Evolutionary conservation across 1,284 basidiomycete species (phyloP), one percentile per base, ranked within the genome.

Genomic region (Cutaneotrichosporon cavernicola): DNA sequence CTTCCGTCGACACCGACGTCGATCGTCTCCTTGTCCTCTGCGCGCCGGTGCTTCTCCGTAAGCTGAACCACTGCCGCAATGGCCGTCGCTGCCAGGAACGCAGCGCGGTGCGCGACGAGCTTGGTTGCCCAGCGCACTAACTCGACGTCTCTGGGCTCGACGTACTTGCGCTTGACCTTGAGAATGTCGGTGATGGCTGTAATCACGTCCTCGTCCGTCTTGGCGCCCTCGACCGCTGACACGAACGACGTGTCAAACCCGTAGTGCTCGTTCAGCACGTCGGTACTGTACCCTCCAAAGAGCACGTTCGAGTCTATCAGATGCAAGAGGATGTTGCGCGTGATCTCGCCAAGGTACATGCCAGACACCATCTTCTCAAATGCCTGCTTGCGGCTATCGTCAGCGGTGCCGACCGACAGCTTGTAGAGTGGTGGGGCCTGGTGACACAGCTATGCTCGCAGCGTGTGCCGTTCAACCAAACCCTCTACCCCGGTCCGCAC

Each of bases 291-390:
- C 4, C 97, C 96, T 63, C 83, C 81, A 81, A 99, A 97, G 34
- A 98, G 83, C 21, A 83, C 68, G 30, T 81, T 78, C 55, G 78
- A 87, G 76, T 98, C 96, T 72, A 98, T 85, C 66, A 99, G 84
- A 65, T 92, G 86, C 34, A 96, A 83, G 56, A 98, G 84, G 67
- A 97, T 84, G 73, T 91, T 90, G 57, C 96, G 89, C 22, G 89
- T 86, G 69, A 98, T 87, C 81, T 99, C 96, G 64, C 96, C 96
- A 47, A 98, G 87, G 81, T 99, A 98, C 95, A 99, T 98, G 65
- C 97, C 97, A 3, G 93, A 97, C 70, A 99, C 91, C 83, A 97
- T 93, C 83, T 99, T 99, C 81, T 99, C 97, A 75, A 95, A 99
- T 2, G 90, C 90, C 80, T 99, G 96, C 76, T 89, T 91, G 60